phyloP scores from a whole-genome alignment of 1,284 basidiomycete species.

The Ganoderma boninense region DNA sequence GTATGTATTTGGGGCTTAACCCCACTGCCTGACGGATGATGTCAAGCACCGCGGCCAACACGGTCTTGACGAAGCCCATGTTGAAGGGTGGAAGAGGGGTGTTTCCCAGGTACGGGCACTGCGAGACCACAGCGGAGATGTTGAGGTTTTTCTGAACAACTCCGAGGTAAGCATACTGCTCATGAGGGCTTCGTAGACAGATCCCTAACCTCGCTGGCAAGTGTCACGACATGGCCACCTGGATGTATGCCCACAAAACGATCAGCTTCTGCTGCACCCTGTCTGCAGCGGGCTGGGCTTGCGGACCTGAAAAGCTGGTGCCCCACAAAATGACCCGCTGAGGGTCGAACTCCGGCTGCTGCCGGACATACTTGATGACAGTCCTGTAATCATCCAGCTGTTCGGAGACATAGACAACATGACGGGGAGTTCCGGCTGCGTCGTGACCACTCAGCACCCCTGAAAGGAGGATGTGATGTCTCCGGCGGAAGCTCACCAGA shows the following conservation, averaged over 20 bases:
- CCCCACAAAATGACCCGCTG: constrained; percentile 48
- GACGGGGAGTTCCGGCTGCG: constrained; percentile 45
- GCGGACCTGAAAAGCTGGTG: constrained; percentile 43
- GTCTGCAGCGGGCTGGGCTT: background rate
- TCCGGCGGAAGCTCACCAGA: constrained; percentile 40
- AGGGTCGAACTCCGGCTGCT: constrained; percentile 43
- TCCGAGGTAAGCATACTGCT: background rate
- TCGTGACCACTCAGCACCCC: background rate
- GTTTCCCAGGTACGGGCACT: constrained; percentile 46
- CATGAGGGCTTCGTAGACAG: background rate
- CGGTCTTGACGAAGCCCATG: constrained; percentile 35
- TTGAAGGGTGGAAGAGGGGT: constrained; percentile 17
- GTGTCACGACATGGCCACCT: constrained; percentile 48
- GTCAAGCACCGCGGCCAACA: constrained; percentile 40
- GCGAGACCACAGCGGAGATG: constrained; percentile 43
- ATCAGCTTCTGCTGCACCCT: background rate
- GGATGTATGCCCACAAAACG: background rate
- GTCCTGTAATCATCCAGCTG: constrained; percentile 51
- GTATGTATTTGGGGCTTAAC: constrained; percentile 46
- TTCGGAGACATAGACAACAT: constrained; percentile 43
- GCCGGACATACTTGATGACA: constrained; percentile 45
- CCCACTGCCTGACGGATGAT: constrained; percentile 43
- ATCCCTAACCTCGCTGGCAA: constrained; percentile 43
- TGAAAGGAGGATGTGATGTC: background rate
- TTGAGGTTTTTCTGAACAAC: constrained; percentile 38